Conservation (phyloP, 1,139 yeast genomes). For the Taphrina sp. region DNA sequence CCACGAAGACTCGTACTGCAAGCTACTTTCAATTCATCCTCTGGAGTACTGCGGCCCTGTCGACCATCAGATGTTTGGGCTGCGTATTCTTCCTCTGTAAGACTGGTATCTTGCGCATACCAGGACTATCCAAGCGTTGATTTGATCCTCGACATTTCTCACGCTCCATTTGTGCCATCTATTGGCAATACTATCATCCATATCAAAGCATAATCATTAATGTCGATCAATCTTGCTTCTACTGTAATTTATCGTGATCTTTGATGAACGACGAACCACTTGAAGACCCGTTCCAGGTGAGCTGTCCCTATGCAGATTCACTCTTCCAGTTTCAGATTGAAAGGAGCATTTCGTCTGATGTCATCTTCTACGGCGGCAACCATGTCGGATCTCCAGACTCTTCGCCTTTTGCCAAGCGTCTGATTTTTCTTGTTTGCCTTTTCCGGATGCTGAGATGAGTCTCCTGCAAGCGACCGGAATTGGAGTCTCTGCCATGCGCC, state of each 20-base stretch:
- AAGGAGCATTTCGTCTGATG: slow-evolving; percentile 12
- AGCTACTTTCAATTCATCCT: slow-evolving; percentile 67
- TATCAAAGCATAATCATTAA: not conserved
- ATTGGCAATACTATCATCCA: not conserved
- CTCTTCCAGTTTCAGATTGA: not conserved
- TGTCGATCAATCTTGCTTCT: not conserved
- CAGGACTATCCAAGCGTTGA: slow-evolving; percentile 21
- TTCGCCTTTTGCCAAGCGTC: too few relatives aligned
- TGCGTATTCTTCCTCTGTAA: slow-evolving; percentile 58
- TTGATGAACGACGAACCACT: too few relatives aligned
- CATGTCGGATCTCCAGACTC: slow-evolving; percentile 26
- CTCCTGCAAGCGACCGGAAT: not conserved
- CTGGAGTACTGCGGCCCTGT: slow-evolving; percentile 80
- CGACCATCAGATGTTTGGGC: slow-evolving; percentile 69
- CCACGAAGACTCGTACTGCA: slow-evolving; percentile 46
- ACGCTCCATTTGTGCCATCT: not conserved
- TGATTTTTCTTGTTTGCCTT: too few relatives aligned
- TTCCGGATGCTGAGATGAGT: not conserved
- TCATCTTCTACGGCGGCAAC: slow-evolving; percentile 15
- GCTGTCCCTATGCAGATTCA: not conserved
- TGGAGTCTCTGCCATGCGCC: slow-evolving; percentile 23
- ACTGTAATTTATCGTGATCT: too few relatives aligned
- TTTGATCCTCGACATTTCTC: not conserved
- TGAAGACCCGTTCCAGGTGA: too few relatives aligned
- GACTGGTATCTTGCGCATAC: slow-evolving; percentile 22